Conservation (phyloP, 2,329 filamentous ascomycete species). For the Fusarium scirpi region DNA sequence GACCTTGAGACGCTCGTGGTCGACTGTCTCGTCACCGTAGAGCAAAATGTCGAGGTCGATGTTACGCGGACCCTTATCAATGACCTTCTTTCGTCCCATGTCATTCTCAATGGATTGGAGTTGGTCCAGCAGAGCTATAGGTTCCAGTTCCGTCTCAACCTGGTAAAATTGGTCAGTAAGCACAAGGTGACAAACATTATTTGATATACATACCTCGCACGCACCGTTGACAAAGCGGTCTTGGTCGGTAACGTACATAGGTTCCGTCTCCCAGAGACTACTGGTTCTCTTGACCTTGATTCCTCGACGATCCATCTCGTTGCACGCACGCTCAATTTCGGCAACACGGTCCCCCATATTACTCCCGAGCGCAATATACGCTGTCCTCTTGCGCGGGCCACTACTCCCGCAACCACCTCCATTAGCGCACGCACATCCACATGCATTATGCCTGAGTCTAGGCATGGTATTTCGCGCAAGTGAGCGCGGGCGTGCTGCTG, state of each 20-base stretch:
- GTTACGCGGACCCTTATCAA: constrained; percentile 94
- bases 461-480: constrained; percentile 19
- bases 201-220: constrained; percentile 77
- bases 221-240: constrained; percentile 90
- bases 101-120: constrained; percentile 86
- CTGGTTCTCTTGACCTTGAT: constrained; percentile 85
- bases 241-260: constrained; percentile 96
- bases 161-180: constrained; percentile 53
- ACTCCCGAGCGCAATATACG: constrained; percentile 90
- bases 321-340: constrained; percentile 87
- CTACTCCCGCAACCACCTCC: constrained; percentile 45
- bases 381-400: constrained; percentile 58
- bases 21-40: constrained; percentile 75
- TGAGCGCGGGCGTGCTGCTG: constrained; percentile 32
- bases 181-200: neutral
- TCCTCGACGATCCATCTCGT: constrained; percentile 77
- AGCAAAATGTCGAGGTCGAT: constrained; percentile 95
- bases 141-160: constrained; percentile 83
- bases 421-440: constrained; percentile 52
- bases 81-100: constrained; percentile 83
- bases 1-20: constrained; percentile 80
- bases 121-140: constrained; percentile 79
- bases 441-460: constrained; percentile 46
- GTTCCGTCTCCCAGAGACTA: constrained; percentile 91
- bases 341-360: constrained; percentile 88